Evolutionary conservation across 2,329 filamentous ascomycete genomes (phyloP).

Genomic region (Ophiostoma australiae): DNA sequence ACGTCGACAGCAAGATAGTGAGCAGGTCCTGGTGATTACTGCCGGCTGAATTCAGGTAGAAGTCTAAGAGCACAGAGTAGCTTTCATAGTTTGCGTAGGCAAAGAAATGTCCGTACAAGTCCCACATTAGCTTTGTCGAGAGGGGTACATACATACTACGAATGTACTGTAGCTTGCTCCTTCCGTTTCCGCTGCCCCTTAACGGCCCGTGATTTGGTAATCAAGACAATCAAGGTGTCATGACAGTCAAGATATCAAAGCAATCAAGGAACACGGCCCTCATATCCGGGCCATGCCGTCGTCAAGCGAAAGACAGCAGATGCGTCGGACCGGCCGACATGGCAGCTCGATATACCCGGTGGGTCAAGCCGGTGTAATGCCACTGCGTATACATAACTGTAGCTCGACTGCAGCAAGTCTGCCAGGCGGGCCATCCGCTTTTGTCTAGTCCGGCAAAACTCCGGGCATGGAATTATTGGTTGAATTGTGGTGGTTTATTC

Average conservation of each 20-base stretch:
- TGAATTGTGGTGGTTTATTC: background rate
- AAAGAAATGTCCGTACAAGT: background rate
- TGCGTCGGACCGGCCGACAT: background rate
- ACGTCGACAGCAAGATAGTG: background rate
- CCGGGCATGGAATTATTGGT: background rate
- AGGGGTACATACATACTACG: background rate
- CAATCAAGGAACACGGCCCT: background rate
- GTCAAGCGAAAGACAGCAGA: background rate
- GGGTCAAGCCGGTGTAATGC: background rate
- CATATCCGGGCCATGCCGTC: background rate
- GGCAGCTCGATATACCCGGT: background rate
- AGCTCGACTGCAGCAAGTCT: background rate
- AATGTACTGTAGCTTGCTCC: background rate
- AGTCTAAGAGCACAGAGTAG: background rate
- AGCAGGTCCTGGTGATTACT: background rate
- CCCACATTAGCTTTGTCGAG: background rate
- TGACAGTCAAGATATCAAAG: too few species aligned
- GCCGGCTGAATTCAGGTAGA: background rate
- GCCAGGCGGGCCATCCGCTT: conserved; percentile 1
- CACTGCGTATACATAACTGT: too few species aligned
- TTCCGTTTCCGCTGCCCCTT: background rate
- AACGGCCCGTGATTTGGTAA: background rate
- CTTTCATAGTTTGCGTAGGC: too few species aligned
- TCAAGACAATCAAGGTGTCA: too few species aligned
- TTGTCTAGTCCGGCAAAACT: conserved; percentile 6